phyloP scores from a whole-genome alignment of 768 basidiomycete genomes.

The Termitomyces sp. region DNA sequence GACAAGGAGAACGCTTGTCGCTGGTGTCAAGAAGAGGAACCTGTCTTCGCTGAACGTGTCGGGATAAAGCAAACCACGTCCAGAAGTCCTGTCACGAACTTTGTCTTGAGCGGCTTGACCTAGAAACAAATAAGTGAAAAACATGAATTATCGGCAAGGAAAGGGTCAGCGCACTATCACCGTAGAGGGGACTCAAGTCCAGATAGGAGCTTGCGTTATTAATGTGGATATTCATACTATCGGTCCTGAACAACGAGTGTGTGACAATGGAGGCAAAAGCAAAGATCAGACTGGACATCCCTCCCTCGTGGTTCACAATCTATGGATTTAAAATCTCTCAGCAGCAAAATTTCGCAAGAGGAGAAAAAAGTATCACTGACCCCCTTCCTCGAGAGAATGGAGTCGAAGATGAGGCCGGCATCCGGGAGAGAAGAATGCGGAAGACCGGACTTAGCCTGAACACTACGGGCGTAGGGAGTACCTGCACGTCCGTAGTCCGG shows the following conservation, averaged over 20 bases:
- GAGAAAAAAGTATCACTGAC: constrained; percentile 19
- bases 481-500: constrained; percentile 48
- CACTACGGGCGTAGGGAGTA: constrained; percentile 48
- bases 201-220: constrained; percentile 55
- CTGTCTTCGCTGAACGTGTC: constrained; percentile 55
- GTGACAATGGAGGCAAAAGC: constrained; percentile 63
- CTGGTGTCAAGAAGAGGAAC: constrained; percentile 49
- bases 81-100: constrained; percentile 42
- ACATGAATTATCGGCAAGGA: not conserved
- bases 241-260: constrained; percentile 54
- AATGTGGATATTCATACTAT: constrained; percentile 34
- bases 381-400: constrained; percentile 39
- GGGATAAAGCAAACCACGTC: constrained; percentile 46
- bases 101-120: constrained; percentile 33
- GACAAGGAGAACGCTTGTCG: constrained; percentile 48
- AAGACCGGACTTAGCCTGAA: constrained; percentile 37
- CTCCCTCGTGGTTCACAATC: constrained; percentile 39
- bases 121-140: constrained; percentile 2
- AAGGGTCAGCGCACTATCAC: constrained; percentile 29
- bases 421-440: constrained; percentile 46
- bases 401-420: constrained; percentile 57
- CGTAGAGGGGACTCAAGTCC: constrained; percentile 54
- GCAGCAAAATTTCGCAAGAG: constrained; percentile 8
- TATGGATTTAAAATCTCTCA: not conserved
- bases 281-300: constrained; percentile 59